Evolutionary conservation across 768 basidiomycete genomes (phyloP), one percentile per base, ranked within the genome.

Genomic region (Sistotremastrum suecicum): DNA sequence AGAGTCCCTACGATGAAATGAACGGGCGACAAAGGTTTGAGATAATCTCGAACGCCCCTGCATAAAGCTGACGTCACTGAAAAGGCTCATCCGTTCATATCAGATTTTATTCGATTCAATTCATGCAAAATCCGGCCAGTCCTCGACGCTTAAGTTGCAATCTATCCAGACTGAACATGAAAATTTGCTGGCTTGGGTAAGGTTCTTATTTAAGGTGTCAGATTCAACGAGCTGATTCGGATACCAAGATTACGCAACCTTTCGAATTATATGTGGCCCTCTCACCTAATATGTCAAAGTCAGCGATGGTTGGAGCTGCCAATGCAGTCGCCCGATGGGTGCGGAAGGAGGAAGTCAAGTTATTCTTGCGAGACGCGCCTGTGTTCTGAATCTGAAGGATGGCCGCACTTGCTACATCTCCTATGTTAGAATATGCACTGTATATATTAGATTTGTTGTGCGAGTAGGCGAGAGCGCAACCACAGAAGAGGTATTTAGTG

Each of bases 101-200:
- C 90, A 97, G 61, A 74, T 66, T 5, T 60, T 95, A 3, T 83
- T 92, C 54, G 91, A 97, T 54, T 75, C 80, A 0, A 80, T 99
- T 11, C 94, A 98, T 56, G 85, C 83, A 5, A 84, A 84, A 53
- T 90, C 90, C 0, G 82, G 85, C 1, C 87, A 90, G 55, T 76
- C 76, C 44, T 74, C 74, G 2, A 72, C 83, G 1, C 67, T 94
- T 50, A 92, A 91, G 62, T 63, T 98, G 49, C 83, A 94, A 50
- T 95, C 86, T 56, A 68, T 94, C 8, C 76, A 78, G 5, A 90
- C 89, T 0, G 79, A 84, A 46, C 76, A 78, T 39, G 95, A 97
- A 65, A 80, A 80, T 45, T 78, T 94, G 30, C 76, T 98, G 69
- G 94, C 89, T 39, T 97, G 95, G 94, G 92, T 97, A 58, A 47